Evolutionary conservation across 768 basidiomycete species (phyloP).

Genomic region (Phanerodontia chrysosporium): DNA sequence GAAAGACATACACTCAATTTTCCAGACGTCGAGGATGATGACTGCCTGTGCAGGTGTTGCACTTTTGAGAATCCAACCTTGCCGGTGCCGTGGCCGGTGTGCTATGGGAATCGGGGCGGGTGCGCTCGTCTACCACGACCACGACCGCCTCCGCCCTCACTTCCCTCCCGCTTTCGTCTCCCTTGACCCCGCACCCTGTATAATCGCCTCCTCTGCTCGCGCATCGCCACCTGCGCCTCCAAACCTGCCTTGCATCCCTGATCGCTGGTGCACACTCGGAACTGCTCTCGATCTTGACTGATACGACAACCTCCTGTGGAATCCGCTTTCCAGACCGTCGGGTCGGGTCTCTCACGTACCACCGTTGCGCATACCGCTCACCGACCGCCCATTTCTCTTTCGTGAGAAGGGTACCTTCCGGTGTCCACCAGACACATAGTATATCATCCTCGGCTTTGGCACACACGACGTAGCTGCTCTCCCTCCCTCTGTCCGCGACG

Average conservation of each 20-base stretch:
- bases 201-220: background rate
- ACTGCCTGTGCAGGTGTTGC: background rate
- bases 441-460: constrained; percentile 6
- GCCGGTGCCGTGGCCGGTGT: constrained; percentile 10
- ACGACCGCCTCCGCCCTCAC: background rate
- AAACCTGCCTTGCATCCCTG: background rate
- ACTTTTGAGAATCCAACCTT: background rate
- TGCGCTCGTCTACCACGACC: background rate
- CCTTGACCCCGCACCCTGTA: background rate
- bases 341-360: constrained; percentile 13
- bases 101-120: constrained; percentile 7
- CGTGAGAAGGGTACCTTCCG: constrained; percentile 7
- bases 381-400: constrained; percentile 1
- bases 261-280: background rate
- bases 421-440: constrained; percentile 2
- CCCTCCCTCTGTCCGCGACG: background rate
- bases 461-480: background rate
- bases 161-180: background rate
- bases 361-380: background rate
- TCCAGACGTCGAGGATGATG: background rate
- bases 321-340: constrained; percentile 12
- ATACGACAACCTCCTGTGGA: background rate
- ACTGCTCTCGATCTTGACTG: background rate
- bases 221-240: background rate
- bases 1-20: background rate